A percentile compares a stretch with the other conserved stretches of the same genome.
Conservation (phyloP, 1,139 yeast species). For the Yamadazyma songkhlaensis region DNA sequence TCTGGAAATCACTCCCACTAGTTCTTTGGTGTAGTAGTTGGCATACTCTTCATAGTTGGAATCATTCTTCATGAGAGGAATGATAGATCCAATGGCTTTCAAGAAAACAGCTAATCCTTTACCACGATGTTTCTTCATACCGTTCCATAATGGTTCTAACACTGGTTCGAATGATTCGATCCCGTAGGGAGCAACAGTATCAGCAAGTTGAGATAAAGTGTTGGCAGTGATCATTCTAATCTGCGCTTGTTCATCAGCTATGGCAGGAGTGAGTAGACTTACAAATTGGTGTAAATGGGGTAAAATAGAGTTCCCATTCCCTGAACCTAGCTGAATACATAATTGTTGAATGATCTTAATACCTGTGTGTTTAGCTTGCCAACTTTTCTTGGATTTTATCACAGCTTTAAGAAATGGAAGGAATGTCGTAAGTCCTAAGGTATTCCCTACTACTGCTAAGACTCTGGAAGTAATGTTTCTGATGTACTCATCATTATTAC, state of each 20-base stretch:
- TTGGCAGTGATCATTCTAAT: conserved; percentile 70
- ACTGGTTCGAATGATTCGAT: conserved; percentile 75
- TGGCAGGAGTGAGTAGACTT: conserved; percentile 53
- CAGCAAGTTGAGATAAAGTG: conserved; percentile 75
- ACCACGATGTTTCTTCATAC: conserved; percentile 76
- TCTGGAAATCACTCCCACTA: conserved; percentile 62
- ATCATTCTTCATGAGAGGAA: conserved; percentile 75
- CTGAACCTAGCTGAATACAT: conserved; percentile 66
- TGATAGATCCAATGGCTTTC: conserved; percentile 73
- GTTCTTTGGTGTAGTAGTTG: conserved; percentile 71
- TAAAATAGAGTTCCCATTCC: conserved; percentile 51
- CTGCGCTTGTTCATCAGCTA: conserved; percentile 69
- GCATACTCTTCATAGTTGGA: conserved; percentile 64
- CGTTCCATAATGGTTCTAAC: conserved; percentile 79
- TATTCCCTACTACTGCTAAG: conserved; percentile 80
- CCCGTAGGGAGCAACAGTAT: conserved; percentile 87
- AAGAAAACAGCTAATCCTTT: conserved; percentile 72
- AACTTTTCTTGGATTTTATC: conserved; percentile 70
- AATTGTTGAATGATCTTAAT: conserved; percentile 75
- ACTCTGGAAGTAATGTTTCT: conserved; percentile 77
- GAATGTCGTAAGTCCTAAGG: conserved; percentile 69
- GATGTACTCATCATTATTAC: conserved; percentile 77
- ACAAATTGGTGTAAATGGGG: conserved; percentile 72
- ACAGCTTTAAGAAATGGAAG: conserved; percentile 85
- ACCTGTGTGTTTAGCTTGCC: conserved; percentile 91